Evolutionary conservation across 176 grass and related monocot genomes (phyloP).

Genomic region (Phoenix dactylifera): DNA sequence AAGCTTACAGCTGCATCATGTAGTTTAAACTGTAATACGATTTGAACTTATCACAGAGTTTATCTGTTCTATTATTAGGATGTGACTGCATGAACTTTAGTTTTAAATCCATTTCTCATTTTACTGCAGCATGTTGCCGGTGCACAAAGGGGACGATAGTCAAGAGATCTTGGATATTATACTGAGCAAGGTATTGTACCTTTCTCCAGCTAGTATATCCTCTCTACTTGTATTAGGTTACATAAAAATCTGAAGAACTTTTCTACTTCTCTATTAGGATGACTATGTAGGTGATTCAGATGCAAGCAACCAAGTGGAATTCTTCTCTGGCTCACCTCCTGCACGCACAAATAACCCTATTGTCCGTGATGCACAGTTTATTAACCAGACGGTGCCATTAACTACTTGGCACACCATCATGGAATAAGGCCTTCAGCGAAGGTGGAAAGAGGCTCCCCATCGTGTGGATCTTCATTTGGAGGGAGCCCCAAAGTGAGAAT

Average conservation of each 20-base stretch:
- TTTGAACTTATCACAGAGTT: no score
- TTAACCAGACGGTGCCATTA: background rate
- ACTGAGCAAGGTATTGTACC: slow-evolving; percentile 8
- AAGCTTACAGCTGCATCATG: no score
- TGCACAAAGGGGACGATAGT: background rate
- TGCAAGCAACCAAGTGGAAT: background rate
- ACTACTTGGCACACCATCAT: background rate
- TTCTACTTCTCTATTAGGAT: background rate
- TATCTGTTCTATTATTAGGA: no score
- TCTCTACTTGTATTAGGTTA: background rate
- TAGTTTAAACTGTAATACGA: no score
- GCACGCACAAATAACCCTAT: slow-evolving; percentile 10
- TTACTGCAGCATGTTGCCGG: background rate
- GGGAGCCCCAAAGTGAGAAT: background rate
- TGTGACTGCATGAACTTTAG: no score
- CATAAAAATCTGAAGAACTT: background rate
- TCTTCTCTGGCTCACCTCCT: slow-evolving; percentile 13
- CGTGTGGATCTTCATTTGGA: background rate
- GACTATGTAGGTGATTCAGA: background rate
- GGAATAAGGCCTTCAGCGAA: background rate
- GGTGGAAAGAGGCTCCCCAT: background rate
- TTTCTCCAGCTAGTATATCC: no score
- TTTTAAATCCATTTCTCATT: background rate
- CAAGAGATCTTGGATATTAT: slow-evolving; percentile 9
- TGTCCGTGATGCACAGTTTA: slow-evolving; percentile 5